Base-by-base conservation (phyloP, 164 flowering plant species). In the Taxillus chinensis region DNA sequence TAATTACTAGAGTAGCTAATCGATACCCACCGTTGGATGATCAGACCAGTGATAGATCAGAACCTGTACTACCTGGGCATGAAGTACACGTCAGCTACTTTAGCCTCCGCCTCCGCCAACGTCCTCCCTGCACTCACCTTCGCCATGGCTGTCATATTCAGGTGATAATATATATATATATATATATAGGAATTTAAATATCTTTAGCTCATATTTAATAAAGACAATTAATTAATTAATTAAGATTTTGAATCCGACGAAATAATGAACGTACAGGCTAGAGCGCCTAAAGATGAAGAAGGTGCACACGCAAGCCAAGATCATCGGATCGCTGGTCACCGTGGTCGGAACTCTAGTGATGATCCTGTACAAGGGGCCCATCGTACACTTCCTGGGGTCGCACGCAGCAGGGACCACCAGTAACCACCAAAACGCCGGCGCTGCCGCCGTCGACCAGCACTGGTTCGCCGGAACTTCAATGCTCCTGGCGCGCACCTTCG, bases 281-380 rank as follows among this genome's bases (percentile, higher is more conserved):
- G 98, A 92, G 78, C 79, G 8, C 17, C 74, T 92, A 5, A 81
- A 88, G 54, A 61, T 86, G 3, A 85, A 71, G 77, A 82, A 80
- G 62, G 10, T 76, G 14, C 70, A 55, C 0, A 81, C 90, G 62
- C 70, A 76, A 55, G 98, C 96, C 2, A 92, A 92, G 82, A 74
- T 90, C n/a, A 61, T 80, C 7, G 98, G 96, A 57, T 89, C 96
- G 2, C 38, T 59, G 12, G 71, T 92, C 27, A 85, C 89, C 3
- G 69, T 92, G 4, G 40, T 64, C 4, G 98, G 98, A 75, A 95
- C 98, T 0, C 81, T 84, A 86, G 57, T 86, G 45, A 92, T 92
- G 98, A 89, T 95, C 1, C 27, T 92, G 48, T 92, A 90, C 84
- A 87, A 89, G 75, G 98, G 98, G 8, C 92, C 96, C 5, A 58